Evolutionary conservation across 2,329 filamentous ascomycete genomes (phyloP).

Genomic region (Fusarium haematococcum): DNA sequence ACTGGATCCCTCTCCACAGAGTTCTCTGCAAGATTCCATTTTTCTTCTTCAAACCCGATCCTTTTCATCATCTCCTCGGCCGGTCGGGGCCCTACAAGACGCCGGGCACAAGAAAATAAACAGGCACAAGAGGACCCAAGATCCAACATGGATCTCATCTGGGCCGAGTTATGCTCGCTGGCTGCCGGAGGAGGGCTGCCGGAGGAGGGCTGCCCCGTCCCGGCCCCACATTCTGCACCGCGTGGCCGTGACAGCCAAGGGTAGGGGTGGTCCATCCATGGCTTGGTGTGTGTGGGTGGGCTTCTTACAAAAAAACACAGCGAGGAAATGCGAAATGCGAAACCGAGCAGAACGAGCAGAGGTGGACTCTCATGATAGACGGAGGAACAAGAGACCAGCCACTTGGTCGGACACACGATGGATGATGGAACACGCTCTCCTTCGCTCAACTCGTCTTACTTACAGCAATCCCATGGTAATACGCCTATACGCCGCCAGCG

Average conservation of each 20-base stretch:
- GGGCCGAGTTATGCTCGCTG: constrained; percentile 28
- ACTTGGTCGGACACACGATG: neutral
- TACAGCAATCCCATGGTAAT: neutral
- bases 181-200: constrained; percentile 6
- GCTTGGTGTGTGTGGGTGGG: neutral
- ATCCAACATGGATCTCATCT: neutral
- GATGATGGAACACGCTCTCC: neutral
- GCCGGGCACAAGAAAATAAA: neutral
- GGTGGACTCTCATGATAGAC: neutral
- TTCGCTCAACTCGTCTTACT: neutral
- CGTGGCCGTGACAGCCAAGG: constrained; percentile 24
- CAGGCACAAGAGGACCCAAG: neutral
- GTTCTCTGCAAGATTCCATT: neutral
- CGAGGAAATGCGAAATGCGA: constrained; percentile 25
- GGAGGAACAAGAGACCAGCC: neutral
- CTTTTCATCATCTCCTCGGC: neutral
- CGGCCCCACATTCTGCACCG: constrained; percentile 36
- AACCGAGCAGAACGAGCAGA: constrained; percentile 12
- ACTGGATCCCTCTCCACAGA: neutral
- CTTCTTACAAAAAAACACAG: neutral
- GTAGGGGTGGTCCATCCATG: neutral
- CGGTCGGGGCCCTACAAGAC: neutral
- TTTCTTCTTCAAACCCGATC: neutral
- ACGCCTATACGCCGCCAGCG: neutral
- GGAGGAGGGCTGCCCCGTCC: constrained; percentile 8